Conservation (phyloP, 805 yeast species). For the Wickerhamiella domercqiae region DNA sequence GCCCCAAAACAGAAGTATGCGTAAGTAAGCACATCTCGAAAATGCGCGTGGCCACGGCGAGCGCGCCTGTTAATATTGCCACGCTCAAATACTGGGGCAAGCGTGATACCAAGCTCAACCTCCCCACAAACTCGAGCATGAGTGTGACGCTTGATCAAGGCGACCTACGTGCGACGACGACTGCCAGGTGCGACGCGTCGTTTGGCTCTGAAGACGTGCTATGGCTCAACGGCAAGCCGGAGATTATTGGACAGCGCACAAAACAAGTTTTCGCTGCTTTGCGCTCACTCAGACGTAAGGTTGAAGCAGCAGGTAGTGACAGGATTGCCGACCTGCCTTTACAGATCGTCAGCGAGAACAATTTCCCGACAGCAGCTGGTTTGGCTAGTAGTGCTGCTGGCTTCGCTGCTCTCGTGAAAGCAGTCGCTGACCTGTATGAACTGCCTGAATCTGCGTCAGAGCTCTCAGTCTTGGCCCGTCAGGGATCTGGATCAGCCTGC, state of each 20-base stretch:
- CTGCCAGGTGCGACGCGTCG: slow-evolving; percentile 52
- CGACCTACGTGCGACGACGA: slow-evolving; percentile 81
- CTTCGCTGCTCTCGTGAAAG: slow-evolving; percentile 83
- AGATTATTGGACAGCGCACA: slow-evolving; percentile 43
- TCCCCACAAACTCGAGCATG: slow-evolving; percentile 93
- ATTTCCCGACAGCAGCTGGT: slow-evolving; percentile 99
- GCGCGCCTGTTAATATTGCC: slow-evolving; percentile 98
- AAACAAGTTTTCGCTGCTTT: slow-evolving; percentile 59
- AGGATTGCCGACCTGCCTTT: slow-evolving; percentile 44
- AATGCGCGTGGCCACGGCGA: slow-evolving; percentile 59
- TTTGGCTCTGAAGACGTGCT: slow-evolving; percentile 46
- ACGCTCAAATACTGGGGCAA: slow-evolving; percentile 98
- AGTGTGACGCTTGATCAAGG: slow-evolving; percentile 86
- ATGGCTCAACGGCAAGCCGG: slow-evolving; percentile 75
- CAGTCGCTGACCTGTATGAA: slow-evolving; percentile 72
- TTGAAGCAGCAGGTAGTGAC: slow-evolving; percentile 49
- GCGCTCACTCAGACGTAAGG: slow-evolving; percentile 44
- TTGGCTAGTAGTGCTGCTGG: slow-evolving; percentile 98
- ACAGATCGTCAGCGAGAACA: slow-evolving; percentile 81
- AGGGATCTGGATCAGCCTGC: slow-evolving; percentile 98
- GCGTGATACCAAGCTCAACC: slow-evolving; percentile 70
- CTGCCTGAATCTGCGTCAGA: slow-evolving; percentile 78
- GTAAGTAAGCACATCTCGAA: no score
- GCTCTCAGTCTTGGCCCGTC: slow-evolving; percentile 84
- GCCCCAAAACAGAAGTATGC: no score